Percentiles rank a stretch among this genome's conserved stretches.
These are phyloP conservation scores for Nicotiana tomentosiformis DNA, from an alignment of 257 asterid species.

Conservation along the genomic window DNA sequence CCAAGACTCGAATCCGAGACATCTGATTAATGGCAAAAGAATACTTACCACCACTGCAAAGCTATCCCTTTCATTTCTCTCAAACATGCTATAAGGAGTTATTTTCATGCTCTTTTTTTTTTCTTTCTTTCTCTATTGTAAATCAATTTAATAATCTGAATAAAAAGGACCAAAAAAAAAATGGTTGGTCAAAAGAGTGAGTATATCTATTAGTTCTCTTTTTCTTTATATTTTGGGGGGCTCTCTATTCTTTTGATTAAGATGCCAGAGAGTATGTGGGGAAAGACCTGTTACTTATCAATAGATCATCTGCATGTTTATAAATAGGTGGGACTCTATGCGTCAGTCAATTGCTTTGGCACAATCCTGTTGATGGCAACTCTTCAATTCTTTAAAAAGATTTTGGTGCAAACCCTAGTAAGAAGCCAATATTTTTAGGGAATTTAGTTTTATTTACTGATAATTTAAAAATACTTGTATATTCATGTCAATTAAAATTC, in stretches of 20 bases:
- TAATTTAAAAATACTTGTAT: no score
- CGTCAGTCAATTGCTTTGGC: neutral
- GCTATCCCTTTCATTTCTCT: no score
- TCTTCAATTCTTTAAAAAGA: neutral
- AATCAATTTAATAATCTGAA: no score
- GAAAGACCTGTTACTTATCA: neutral
- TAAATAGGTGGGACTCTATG: conserved; percentile 7
- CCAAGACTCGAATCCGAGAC: no score
- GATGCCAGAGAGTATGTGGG: neutral
- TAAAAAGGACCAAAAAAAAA: neutral
- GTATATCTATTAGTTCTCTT: neutral
- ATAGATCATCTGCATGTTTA: neutral
- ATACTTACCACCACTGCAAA: no score
- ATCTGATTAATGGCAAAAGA: no score
- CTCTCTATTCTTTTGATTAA: conserved; percentile 4
- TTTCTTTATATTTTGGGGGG: neutral
- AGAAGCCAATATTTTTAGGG: neutral
- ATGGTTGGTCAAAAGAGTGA: neutral
- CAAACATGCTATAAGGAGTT: neutral
- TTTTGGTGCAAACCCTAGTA: neutral
- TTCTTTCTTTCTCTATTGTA: no score
- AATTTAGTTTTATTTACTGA: neutral
- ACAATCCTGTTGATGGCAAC: conserved; percentile 2
- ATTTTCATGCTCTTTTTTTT: neutral
- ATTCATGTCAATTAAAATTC: no score